These are phyloP conservation scores for Sabuloglossum arenarium DNA, from an alignment of 495 filamentous ascomycete genomes.

Conservation along the genomic window DNA sequence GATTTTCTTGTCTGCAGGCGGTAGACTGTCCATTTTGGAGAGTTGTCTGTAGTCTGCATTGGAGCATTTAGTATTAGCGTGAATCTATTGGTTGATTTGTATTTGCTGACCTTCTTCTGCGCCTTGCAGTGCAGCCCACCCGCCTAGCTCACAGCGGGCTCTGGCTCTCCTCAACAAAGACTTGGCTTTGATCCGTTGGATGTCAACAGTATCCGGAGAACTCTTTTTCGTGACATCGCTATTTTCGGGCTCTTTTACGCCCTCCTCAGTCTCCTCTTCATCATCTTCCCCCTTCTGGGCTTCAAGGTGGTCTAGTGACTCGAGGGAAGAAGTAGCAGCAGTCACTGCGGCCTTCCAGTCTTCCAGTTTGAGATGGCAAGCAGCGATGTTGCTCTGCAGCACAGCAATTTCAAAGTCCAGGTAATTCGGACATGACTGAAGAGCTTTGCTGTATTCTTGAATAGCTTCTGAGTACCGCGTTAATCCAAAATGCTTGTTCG, in stretches of 20 bases:
- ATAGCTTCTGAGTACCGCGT: slow-evolving; percentile 68
- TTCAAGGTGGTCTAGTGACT: slow-evolving; percentile 42
- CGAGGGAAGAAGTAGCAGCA: slow-evolving; percentile 49
- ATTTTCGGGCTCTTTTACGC: not conserved
- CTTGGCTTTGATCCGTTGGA: slow-evolving; percentile 64
- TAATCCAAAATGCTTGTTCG: slow-evolving; percentile 55
- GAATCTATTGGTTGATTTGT: not conserved
- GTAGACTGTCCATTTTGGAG: slow-evolving; percentile 27
- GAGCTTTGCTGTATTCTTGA: slow-evolving; percentile 67
- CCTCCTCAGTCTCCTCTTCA: slow-evolving; percentile 29
- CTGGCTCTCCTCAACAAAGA: slow-evolving; percentile 68
- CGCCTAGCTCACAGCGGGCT: slow-evolving; percentile 44
- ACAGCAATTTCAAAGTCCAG: slow-evolving; percentile 82
- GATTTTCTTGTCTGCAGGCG: slow-evolving; percentile 38
- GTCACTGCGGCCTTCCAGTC: slow-evolving; percentile 74
- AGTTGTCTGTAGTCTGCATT: slow-evolving; percentile 17
- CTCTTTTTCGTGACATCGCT: slow-evolving; percentile 20
- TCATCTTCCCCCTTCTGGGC: slow-evolving; percentile 13
- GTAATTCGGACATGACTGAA: slow-evolving; percentile 66
- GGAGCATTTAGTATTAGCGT: not conserved
- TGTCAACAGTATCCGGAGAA: slow-evolving; percentile 29
- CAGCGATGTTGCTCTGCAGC: slow-evolving; percentile 68
- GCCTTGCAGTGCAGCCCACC: slow-evolving; percentile 65
- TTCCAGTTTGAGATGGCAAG: slow-evolving; percentile 70
- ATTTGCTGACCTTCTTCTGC: slow-evolving; percentile 34